Conservation (phyloP, 2,329 filamentous ascomycete genomes). For the Pseudonectria buxi region DNA sequence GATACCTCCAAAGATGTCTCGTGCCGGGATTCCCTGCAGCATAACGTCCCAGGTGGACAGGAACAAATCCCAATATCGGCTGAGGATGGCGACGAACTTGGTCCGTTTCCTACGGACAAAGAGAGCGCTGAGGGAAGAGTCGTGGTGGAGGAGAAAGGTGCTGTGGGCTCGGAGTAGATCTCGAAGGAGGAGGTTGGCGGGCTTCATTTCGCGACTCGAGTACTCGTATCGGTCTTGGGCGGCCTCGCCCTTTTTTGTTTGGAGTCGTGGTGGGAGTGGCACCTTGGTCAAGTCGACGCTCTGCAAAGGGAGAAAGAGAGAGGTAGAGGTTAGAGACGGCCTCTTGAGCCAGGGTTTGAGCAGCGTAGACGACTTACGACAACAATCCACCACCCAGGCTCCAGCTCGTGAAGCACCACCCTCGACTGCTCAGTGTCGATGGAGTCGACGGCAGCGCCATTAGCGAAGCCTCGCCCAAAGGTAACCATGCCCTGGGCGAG, state of each 20-base stretch:
- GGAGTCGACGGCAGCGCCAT: slow-evolving; percentile 67
- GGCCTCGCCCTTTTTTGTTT: slow-evolving; percentile 34
- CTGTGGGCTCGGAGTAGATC: slow-evolving; percentile 79
- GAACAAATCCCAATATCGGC: slow-evolving; percentile 72
- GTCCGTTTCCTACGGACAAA: slow-evolving; percentile 56
- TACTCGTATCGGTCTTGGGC: slow-evolving; percentile 58
- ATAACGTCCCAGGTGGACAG: slow-evolving; percentile 78
- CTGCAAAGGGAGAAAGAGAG: too few species aligned
- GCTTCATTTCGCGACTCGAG: slow-evolving; percentile 84
- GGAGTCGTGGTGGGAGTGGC: slow-evolving; percentile 51
- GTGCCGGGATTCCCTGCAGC: slow-evolving; percentile 79
- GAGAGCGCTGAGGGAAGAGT: slow-evolving; percentile 62
- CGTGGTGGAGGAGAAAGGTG: slow-evolving; percentile 84
- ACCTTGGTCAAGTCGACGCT: slow-evolving; percentile 69
- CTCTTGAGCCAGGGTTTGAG: background rate
- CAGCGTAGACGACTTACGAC: slow-evolving; percentile 53
- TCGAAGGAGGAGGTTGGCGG: slow-evolving; percentile 66
- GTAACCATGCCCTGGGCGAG: slow-evolving; percentile 94
- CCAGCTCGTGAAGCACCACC: slow-evolving; percentile 79
- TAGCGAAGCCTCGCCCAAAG: slow-evolving; percentile 84
- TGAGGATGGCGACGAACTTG: slow-evolving; percentile 65
- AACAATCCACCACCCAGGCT: slow-evolving; percentile 91
- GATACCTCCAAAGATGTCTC: slow-evolving; percentile 72
- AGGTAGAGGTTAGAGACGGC: slow-evolving; percentile 3
- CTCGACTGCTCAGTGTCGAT: slow-evolving; percentile 88